Base-by-base conservation (phyloP, 257 asterid species). In the Asclepias syriaca region DNA sequence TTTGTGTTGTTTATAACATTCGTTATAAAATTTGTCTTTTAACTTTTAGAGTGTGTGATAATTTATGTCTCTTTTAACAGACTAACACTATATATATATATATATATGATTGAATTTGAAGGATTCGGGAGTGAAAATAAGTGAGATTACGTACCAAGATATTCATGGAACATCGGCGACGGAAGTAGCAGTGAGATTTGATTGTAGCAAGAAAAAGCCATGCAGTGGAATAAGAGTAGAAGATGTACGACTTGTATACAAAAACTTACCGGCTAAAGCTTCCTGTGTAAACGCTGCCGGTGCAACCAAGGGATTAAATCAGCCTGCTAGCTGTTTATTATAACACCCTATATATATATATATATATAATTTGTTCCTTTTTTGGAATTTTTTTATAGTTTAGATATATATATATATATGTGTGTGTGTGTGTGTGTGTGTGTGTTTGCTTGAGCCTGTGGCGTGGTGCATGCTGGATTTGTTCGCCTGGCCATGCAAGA, bases 141-240 rank as follows among this genome's bases (percentile, higher is more conserved):
- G 84, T 5, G 87, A 86, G 2, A 83, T 88, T 6, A 81, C 74
- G 1, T 90, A 90, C 32, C 76, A 76, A 11, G 84, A 86, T 64
- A 68, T 88, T 32, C 77, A 76, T 2, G 95, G 96, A 61, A 84
- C 95, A 34, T 88, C 96, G 0, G 86, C 95, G 18, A 88, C 89
- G 18, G 72, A 81, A 73, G 83, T 88, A 0, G 95, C 91, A 0
- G 85, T 88, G 57, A 90, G 80, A 43, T 88, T 90, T 24, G 87
- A 82, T 15, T 90, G 96, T 69, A 90, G 95, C 82, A 74, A 81
- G 70, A 51, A 29, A 40, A 77, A 64, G 15, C 96, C 96, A 0
- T 90, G 96, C 68, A 60, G 71, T 15, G 81, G 79, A 18, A 83
- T 87, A 59, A 79, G 27, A 24, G 40, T 89, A 37, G 58, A 78